These are phyloP conservation scores for Ogataea pilisensis DNA, from an alignment of 805 yeast genomes.

Conservation along the genomic window DNA sequence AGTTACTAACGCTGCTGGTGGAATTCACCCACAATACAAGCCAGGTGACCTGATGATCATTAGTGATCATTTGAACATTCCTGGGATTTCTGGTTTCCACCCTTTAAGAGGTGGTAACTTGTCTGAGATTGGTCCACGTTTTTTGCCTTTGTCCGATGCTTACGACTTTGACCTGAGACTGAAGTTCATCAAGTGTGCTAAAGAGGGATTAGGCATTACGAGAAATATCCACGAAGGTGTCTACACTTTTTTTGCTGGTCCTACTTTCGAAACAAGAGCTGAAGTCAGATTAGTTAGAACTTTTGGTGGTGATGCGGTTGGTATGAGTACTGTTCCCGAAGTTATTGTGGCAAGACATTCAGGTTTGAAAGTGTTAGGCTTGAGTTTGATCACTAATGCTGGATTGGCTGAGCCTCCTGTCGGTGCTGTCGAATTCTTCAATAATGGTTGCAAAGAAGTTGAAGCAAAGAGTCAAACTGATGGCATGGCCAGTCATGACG, in stretches of 20 bases:
- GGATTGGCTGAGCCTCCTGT: slow-evolving; percentile 70
- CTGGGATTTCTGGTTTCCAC: slow-evolving; percentile 86
- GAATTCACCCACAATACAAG: slow-evolving; percentile 57
- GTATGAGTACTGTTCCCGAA: slow-evolving; percentile 98
- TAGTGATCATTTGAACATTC: slow-evolving; percentile 83
- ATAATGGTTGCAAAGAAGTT: slow-evolving; percentile 21
- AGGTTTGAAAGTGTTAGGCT: slow-evolving; percentile 76
- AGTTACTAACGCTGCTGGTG: slow-evolving; percentile 98
- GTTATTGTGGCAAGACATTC: slow-evolving; percentile 88
- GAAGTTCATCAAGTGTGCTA: slow-evolving; percentile 51
- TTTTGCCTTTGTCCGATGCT: slow-evolving; percentile 85
- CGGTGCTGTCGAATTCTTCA: slow-evolving; percentile 49
- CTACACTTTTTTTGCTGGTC: slow-evolving; percentile 84
- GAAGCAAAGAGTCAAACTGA: slow-evolving; percentile 43
- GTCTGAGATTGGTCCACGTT: slow-evolving; percentile 77
- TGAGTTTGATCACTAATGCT: slow-evolving; percentile 81
- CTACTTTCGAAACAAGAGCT: slow-evolving; percentile 90
- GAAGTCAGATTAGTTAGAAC: slow-evolving; percentile 72
- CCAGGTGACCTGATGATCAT: slow-evolving; percentile 93
- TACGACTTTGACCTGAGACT: slow-evolving; percentile 72
- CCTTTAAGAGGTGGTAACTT: slow-evolving; percentile 87
- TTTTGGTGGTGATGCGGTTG: slow-evolving; percentile 90
- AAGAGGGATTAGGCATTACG: slow-evolving; percentile 36
- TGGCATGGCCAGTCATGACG: slow-evolving; percentile 89
- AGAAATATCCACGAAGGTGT: slow-evolving; percentile 83